These are phyloP conservation scores for Leishmania arabica DNA, from an alignment of 208 protist species.

Conservation along the genomic window DNA sequence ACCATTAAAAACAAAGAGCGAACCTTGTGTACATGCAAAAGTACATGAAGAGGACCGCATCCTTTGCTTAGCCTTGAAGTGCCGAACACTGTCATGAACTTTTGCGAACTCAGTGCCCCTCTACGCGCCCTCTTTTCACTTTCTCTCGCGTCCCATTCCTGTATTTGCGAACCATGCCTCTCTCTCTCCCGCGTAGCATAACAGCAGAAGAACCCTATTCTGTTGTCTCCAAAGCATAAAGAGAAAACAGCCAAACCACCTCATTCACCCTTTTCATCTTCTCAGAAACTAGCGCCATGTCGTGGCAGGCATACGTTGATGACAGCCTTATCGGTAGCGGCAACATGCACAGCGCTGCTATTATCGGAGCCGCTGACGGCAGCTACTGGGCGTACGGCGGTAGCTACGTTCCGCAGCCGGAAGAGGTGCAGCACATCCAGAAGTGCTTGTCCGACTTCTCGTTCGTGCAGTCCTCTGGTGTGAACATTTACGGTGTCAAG, in stretches of 20 bases:
- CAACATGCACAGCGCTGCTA: slow-evolving; percentile 88
- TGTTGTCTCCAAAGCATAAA: background rate
- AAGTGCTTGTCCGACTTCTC: slow-evolving; percentile 66
- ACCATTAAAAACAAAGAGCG: background rate
- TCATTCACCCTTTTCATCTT: background rate
- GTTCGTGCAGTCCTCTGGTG: slow-evolving; percentile 67
- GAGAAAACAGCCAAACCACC: background rate
- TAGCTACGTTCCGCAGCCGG: slow-evolving; percentile 83
- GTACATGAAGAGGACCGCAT: background rate
- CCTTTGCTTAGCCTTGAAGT: background rate
- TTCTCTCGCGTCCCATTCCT: background rate
- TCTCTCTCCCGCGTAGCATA: background rate
- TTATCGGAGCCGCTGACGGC: slow-evolving; percentile 78
- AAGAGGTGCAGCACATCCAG: slow-evolving; percentile 83
- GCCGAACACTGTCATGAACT: background rate
- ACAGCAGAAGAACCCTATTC: background rate
- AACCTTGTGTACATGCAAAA: background rate
- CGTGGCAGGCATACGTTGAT: slow-evolving; percentile 89
- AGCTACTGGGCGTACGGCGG: slow-evolving; percentile 91
- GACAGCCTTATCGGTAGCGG: slow-evolving; percentile 87
- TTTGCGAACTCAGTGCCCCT: background rate
- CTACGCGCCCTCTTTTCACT: background rate
- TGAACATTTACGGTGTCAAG: slow-evolving; percentile 85
- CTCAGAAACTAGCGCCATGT: slow-evolving; percentile 42
- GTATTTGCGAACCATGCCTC: background rate